Percentiles rank a stretch among this genome's conserved stretches.
Evolutionary conservation across 164 flowering plant genomes (phyloP).

Genomic region (Chimonanthus salicifolius): DNA sequence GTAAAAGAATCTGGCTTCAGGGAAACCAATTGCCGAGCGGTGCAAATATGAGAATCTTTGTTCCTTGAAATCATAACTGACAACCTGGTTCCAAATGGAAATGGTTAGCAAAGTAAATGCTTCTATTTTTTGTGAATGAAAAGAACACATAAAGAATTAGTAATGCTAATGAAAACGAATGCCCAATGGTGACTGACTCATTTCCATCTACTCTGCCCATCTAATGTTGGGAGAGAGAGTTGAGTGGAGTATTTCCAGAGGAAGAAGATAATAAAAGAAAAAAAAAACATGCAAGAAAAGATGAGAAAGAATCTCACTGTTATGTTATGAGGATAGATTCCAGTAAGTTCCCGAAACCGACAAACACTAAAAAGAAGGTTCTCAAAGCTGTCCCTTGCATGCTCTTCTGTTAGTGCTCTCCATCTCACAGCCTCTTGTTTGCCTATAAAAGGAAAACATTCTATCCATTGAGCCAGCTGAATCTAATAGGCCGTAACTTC

Average conservation of each 20-base stretch:
- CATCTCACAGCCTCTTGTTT: constrained; percentile 60
- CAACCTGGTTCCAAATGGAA: constrained; percentile 46
- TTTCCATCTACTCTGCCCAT: too few species aligned
- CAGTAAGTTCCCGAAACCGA: constrained; percentile 95
- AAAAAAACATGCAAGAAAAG: neutral
- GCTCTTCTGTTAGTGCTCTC: constrained; percentile 93
- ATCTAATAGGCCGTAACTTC: neutral
- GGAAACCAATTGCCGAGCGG: constrained; percentile 84
- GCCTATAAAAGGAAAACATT: constrained; percentile 32
- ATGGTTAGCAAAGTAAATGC: neutral
- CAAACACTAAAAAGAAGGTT: constrained; percentile 96
- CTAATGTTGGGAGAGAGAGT: too few species aligned
- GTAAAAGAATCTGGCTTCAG: constrained; percentile 69
- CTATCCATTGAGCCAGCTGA: neutral
- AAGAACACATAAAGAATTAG: neutral
- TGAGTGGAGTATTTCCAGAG: neutral
- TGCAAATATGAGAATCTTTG: constrained; percentile 77
- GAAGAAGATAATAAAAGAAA: neutral
- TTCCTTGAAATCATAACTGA: constrained; percentile 90
- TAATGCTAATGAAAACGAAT: too few species aligned
- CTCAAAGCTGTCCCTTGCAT: constrained; percentile 97
- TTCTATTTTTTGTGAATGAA: too few species aligned
- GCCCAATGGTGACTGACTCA: too few species aligned
- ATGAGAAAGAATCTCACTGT: constrained; percentile 48
- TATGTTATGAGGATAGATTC: constrained; percentile 76